Conservation (phyloP, 2,329 filamentous ascomycete species). For the Aureobasidium sp. region DNA sequence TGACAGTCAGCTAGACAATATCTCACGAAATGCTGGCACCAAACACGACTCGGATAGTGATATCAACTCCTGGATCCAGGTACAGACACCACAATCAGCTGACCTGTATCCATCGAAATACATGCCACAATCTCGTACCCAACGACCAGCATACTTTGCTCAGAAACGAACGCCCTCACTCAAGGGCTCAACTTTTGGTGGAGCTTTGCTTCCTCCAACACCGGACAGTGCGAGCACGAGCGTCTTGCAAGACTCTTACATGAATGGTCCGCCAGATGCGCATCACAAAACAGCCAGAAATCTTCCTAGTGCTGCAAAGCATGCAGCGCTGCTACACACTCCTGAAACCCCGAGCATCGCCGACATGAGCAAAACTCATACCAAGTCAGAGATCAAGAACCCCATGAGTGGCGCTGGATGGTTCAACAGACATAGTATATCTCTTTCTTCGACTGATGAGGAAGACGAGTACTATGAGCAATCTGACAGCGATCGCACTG, state of each 20-base stretch:
- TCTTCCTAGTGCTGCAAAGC: neutral
- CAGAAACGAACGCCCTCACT: neutral
- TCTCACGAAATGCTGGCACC: neutral
- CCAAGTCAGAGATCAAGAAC: neutral
- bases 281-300: neutral
- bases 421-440: slow-evolving; percentile 6
- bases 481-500: slow-evolving; percentile 18
- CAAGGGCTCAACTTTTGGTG: slow-evolving; percentile 23
- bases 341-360: neutral
- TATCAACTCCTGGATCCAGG: slow-evolving; percentile 4
- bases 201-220: slow-evolving; percentile 28
- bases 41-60: neutral
- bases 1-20: neutral
- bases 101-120: neutral
- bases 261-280: neutral
- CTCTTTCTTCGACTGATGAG: slow-evolving; percentile 17
- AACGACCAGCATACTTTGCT: neutral
- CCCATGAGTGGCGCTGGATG: neutral
- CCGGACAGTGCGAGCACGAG: slow-evolving; percentile 29
- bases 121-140: neutral
- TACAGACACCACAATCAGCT: neutral
- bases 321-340: slow-evolving; percentile 2
- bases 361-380: neutral
- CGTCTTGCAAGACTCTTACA: slow-evolving; percentile 26
- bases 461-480: slow-evolving; percentile 15